These are phyloP conservation scores for Fonsecaea multimorphosa DNA, from an alignment of 2,329 filamentous ascomycete genomes.

Conservation along the genomic window DNA sequence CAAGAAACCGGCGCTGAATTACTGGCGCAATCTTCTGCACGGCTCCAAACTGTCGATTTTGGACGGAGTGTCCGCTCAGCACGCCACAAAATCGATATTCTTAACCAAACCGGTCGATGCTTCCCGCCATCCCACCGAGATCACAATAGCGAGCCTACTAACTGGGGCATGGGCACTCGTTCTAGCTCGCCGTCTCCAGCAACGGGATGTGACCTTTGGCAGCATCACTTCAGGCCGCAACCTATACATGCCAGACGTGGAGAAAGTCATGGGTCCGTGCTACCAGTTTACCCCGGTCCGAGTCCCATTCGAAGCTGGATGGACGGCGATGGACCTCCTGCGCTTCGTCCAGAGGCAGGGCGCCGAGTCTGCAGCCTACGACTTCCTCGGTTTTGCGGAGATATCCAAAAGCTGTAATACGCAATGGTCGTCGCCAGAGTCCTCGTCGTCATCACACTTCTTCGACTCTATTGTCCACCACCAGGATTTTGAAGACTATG, in stretches of 20 bases:
- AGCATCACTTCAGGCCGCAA: conserved; percentile 70
- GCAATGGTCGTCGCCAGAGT: conserved; percentile 48
- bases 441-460: conserved; percentile 32
- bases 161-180: conserved; percentile 70
- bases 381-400: conserved; percentile 62
- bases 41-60: conserved; percentile 42
- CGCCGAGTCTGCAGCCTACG: conserved; percentile 63
- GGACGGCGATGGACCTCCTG: conserved; percentile 62
- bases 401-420: conserved; percentile 56
- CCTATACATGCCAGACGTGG: conserved; percentile 61
- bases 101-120: conserved; percentile 43
- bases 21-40: conserved; percentile 66
- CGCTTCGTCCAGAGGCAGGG: conserved; percentile 60
- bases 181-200: conserved; percentile 61
- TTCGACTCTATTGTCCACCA: conserved; percentile 63
- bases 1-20: conserved; percentile 41
- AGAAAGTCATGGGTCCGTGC: conserved; percentile 67
- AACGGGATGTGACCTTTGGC: conserved; percentile 67
- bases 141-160: conserved; percentile 68
- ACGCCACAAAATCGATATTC: conserved; percentile 17
- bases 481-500: conserved; percentile 67
- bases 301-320: conserved; percentile 60
- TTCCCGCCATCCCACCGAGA: conserved; percentile 57
- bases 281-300: conserved; percentile 72
- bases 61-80: neutral